phyloP scores from a whole-genome alignment of 345 rosid genomes.

The Boechera divaricarpa region DNA sequence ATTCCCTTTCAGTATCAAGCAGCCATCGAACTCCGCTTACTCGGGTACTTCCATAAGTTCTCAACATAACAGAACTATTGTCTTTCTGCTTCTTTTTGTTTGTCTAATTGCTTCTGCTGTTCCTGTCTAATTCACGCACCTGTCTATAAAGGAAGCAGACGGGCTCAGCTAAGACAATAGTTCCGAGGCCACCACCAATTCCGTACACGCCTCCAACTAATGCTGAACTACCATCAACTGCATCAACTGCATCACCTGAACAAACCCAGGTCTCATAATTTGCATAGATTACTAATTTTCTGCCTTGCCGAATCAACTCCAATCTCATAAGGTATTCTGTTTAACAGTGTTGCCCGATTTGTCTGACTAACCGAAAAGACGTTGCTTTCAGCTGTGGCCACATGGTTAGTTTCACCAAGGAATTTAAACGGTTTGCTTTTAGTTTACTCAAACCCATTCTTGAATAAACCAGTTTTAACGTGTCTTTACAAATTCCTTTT shows the following conservation, averaged over 20 bases:
- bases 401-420: slow-evolving; percentile 57
- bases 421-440: neutral
- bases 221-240: slow-evolving; percentile 24
- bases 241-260: slow-evolving; percentile 48
- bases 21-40: slow-evolving; percentile 56
- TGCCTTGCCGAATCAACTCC: slow-evolving; percentile 24
- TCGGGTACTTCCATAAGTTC: slow-evolving; percentile 58
- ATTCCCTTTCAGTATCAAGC: slow-evolving; percentile 85
- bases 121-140: slow-evolving; percentile 3
- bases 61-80: slow-evolving; percentile 21
- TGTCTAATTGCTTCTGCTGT: slow-evolving; percentile 9
- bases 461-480: neutral
- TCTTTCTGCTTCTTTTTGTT: neutral
- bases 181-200: slow-evolving; percentile 72
- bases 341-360: slow-evolving; percentile 69
- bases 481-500: neutral
- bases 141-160: slow-evolving; percentile 51
- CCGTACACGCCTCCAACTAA: slow-evolving; percentile 44
- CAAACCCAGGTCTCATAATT: slow-evolving; percentile 54
- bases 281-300: slow-evolving; percentile 14
- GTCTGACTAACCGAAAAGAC: slow-evolving; percentile 62
- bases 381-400: slow-evolving; percentile 78
- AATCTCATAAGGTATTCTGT: neutral
- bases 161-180: slow-evolving; percentile 56
- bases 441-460: neutral